phyloP scores from a whole-genome alignment of 2,329 filamentous ascomycete genomes.

The Fusarium drepaniforme region DNA sequence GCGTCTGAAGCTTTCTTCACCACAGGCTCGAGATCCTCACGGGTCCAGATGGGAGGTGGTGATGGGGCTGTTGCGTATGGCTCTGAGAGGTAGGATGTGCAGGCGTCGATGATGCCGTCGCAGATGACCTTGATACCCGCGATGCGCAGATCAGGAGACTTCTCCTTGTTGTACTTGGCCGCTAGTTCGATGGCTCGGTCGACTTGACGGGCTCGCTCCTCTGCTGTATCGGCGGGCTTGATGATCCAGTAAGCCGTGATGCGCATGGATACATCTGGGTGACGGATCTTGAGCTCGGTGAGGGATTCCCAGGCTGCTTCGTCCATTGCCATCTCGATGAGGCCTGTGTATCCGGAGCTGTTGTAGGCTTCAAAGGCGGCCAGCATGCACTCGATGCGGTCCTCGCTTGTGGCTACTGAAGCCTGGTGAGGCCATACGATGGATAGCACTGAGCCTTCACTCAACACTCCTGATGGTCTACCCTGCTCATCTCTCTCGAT shows the following conservation, averaged over 20 bases:
- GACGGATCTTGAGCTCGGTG: conserved; percentile 53
- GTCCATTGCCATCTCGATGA: conserved; percentile 73
- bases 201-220: conserved; percentile 59
- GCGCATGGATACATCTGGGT: conserved; percentile 53
- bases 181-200: conserved; percentile 61
- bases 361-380: conserved; percentile 64
- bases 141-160: conserved; percentile 58
- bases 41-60: conserved; percentile 65
- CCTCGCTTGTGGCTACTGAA: conserved; percentile 58
- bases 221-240: conserved; percentile 57
- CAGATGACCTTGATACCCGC: conserved; percentile 73
- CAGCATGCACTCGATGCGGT: conserved; percentile 61
- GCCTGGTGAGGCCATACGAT: conserved; percentile 69
- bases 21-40: conserved; percentile 64
- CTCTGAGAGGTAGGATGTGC: conserved; percentile 69
- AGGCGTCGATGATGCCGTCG: conserved; percentile 73
- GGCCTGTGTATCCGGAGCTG: conserved; percentile 65
- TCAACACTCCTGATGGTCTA: conserved; percentile 62
- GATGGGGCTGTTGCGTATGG: conserved; percentile 64
- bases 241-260: conserved; percentile 70
- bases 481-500: conserved; percentile 64
- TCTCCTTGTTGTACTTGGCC: conserved; percentile 48
- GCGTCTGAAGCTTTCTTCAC: conserved; percentile 64
- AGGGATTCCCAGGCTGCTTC: conserved; percentile 67
- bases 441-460: conserved; percentile 64